phyloP scores from a whole-genome alignment of 129 eudicot genomes.

The Smallanthus sonchifolius region DNA sequence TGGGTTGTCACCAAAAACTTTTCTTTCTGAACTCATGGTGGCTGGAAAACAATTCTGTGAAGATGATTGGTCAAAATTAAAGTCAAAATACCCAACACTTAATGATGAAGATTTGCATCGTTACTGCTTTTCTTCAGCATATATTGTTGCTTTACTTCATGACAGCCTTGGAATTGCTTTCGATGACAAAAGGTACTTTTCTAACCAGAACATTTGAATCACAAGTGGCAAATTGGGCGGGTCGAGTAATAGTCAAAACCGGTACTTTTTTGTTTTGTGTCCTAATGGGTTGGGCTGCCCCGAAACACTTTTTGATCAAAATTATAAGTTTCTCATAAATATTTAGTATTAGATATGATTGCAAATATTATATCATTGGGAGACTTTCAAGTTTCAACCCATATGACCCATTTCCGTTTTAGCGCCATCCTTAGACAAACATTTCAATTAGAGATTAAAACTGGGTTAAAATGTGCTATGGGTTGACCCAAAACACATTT shows the following conservation, averaged over 20 bases:
- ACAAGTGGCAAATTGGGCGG: not conserved
- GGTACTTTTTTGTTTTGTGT: not conserved
- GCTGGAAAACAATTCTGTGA: conserved; percentile 86
- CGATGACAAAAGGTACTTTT: conserved; percentile 66
- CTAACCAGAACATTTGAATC: not conserved
- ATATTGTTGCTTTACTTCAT: conserved; percentile 90
- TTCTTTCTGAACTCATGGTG: conserved; percentile 59
- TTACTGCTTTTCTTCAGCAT: conserved; percentile 88
- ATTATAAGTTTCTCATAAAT: not conserved
- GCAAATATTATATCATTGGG: not conserved
- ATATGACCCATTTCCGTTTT: not conserved
- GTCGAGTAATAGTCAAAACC: not conserved
- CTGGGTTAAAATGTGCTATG: not conserved
- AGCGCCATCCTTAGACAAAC: not conserved
- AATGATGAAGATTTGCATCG: conserved; percentile 76
- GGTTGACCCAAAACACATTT: not conserved
- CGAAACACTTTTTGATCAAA: not conserved
- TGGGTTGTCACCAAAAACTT: conserved; percentile 52
- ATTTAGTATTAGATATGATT: not conserved
- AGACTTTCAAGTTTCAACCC: not conserved
- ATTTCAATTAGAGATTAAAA: not conserved
- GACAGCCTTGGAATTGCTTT: conserved; percentile 82
- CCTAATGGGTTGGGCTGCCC: not conserved
- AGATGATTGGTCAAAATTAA: conserved; percentile 75
- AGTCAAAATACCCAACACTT: conserved; percentile 39